A percentile compares a stretch with the other conserved stretches of the same genome.
Conservation (phyloP, 139 green algal genomes). For the Ulvella scutata region DNA sequence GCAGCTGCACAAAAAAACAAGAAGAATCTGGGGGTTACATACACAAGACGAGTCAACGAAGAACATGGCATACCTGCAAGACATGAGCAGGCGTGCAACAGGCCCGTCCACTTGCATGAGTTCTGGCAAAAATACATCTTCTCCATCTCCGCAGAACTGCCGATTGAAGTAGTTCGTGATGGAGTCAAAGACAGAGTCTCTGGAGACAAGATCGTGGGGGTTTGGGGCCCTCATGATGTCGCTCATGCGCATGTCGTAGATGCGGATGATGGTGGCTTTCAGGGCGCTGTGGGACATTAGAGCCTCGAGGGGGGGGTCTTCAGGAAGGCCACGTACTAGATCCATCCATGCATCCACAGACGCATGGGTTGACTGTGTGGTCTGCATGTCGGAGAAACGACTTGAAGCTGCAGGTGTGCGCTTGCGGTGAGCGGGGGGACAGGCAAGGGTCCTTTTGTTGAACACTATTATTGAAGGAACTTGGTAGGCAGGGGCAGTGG, state of each 20-base stretch:
- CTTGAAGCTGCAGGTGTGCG: no score
- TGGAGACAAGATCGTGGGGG: background rate
- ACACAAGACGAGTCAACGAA: no score
- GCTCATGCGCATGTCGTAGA: background rate
- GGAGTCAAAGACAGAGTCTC: background rate
- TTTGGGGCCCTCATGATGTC: background rate
- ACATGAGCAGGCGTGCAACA: background rate
- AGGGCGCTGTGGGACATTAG: constrained; percentile 1
- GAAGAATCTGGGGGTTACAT: no score
- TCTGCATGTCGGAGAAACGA: no score
- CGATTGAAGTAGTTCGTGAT: background rate
- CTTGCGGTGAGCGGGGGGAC: no score
- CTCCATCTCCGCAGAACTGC: background rate
- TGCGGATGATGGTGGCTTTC: background rate
- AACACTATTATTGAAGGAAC: no score
- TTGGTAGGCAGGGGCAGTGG: no score
- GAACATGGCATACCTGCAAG: background rate
- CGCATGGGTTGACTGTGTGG: background rate
- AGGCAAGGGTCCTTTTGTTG: no score
- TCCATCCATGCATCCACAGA: background rate
- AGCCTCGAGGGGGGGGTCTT: background rate
- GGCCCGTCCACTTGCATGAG: background rate
- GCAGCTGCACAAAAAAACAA: no score
- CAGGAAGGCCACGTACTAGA: background rate
- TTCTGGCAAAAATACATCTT: background rate